Percentiles rank a stretch among this genome's conserved stretches.
These are phyloP conservation scores for Aspergillus aculeatinus DNA, from an alignment of 2,329 filamentous ascomycete genomes.

Conservation along the genomic window DNA sequence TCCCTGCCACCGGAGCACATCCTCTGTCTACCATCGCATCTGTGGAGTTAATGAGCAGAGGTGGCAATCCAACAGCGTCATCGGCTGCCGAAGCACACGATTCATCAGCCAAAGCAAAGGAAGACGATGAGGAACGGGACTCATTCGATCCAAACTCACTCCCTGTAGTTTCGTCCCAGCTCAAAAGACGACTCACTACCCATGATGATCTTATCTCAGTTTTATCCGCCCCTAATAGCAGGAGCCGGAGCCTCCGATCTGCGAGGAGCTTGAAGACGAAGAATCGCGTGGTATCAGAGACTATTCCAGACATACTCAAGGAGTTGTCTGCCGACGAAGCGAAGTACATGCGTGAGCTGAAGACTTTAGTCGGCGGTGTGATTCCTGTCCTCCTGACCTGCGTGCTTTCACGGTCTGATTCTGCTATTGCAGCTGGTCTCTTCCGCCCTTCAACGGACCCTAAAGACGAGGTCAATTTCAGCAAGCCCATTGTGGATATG, in stretches of 20 bases:
- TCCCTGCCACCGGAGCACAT: conserved; percentile 54
- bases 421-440: conserved; percentile 63
- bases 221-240: conserved; percentile 65
- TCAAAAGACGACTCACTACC: conserved; percentile 78
- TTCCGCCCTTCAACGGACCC: conserved; percentile 60
- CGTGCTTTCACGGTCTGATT: conserved; percentile 71
- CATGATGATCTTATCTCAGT: conserved; percentile 94
- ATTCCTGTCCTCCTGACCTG: conserved; percentile 87
- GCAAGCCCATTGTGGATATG: conserved; percentile 90
- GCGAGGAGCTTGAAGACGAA: conserved; percentile 75
- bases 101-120: conserved; percentile 16
- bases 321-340: conserved; percentile 81
- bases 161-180: conserved; percentile 47
- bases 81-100: conserved; percentile 27
- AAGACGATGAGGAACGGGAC: conserved; percentile 46
- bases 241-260: conserved; percentile 70
- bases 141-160: conserved; percentile 45
- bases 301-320: conserved; percentile 70
- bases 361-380: conserved; percentile 90
- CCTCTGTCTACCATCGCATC: conserved; percentile 60
- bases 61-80: conserved; percentile 21
- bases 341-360: conserved; percentile 86
- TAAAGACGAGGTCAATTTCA: conserved; percentile 63
- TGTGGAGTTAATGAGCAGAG: conserved; percentile 51
- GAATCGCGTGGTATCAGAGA: conserved; percentile 65